Evolutionary conservation across 495 filamentous ascomycete genomes (phyloP).

Genomic region (Daldinia concentrica): DNA sequence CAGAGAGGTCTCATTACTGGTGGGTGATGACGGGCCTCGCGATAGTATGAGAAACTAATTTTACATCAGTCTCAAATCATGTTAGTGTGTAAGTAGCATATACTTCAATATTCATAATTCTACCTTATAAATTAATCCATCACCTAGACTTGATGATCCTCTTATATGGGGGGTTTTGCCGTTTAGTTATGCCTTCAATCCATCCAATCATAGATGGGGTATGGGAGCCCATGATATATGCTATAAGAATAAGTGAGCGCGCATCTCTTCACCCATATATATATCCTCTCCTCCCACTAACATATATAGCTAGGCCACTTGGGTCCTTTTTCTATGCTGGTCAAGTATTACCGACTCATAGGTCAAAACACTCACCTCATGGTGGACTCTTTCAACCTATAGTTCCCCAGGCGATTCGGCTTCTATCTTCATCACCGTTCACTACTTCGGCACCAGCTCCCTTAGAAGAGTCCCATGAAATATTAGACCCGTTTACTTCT

Average conservation of each 20-base stretch:
- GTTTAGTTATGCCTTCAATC: conserved; percentile 70
- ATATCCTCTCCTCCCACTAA: not conserved
- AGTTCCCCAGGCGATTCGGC: conserved; percentile 83
- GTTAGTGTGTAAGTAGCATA: conserved; percentile 83
- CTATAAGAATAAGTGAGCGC: conserved; percentile 72
- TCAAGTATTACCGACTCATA: conserved; percentile 89
- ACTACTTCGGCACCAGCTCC: not conserved
- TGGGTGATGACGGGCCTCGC: conserved; percentile 52
- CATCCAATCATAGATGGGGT: conserved; percentile 81
- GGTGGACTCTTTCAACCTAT: conserved; percentile 91
- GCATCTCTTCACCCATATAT: not conserved
- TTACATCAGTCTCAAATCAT: conserved; percentile 85
- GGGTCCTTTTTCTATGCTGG: conserved; percentile 81
- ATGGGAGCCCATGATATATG: conserved; percentile 94
- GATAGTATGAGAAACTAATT: conserved; percentile 18
- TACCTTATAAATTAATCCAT: conserved; percentile 12
- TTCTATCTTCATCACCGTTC: conserved; percentile 71
- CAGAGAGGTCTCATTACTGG: conserved; percentile 86
- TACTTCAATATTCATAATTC: conserved; percentile 1
- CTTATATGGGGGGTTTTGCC: conserved; percentile 91
- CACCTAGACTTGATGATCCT: conserved; percentile 86
- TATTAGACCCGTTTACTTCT: conserved; percentile 67
- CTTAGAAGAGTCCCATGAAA: conserved; percentile 38
- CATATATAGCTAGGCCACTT: conserved; percentile 56
- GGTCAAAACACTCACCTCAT: conserved; percentile 72